A percentile compares a stretch with the other conserved stretches of the same genome.
Conservation (phyloP, 345 rosid species). For the Lenwebbia sp. region DNA sequence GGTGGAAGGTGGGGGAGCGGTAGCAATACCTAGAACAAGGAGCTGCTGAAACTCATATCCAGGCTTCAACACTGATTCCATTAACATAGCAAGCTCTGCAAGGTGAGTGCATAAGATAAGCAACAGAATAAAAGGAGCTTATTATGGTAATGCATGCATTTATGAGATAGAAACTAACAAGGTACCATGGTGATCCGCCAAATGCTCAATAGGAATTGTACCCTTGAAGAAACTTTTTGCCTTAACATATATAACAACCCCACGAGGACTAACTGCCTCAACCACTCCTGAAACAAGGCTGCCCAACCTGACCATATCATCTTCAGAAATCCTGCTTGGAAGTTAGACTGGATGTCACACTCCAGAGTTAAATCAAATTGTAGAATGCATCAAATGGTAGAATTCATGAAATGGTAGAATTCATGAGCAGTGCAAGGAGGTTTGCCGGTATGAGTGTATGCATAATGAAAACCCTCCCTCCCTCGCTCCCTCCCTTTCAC, state of each 20-base stretch:
- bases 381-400: neutral
- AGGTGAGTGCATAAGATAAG: slow-evolving; percentile 15
- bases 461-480: neutral
- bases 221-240: slow-evolving; percentile 60
- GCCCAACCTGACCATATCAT: slow-evolving; percentile 66
- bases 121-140: slow-evolving; percentile 1
- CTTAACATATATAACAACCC: slow-evolving; percentile 44
- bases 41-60: slow-evolving; percentile 79
- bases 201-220: slow-evolving; percentile 61
- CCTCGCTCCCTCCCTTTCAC: neutral
- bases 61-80: slow-evolving; percentile 67
- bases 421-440: neutral
- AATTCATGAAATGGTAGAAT: neutral
- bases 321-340: slow-evolving; percentile 59
- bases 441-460: neutral
- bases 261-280: slow-evolving; percentile 52
- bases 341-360: neutral
- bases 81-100: slow-evolving; percentile 53
- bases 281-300: slow-evolving; percentile 71
- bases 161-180: neutral
- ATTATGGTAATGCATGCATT: neutral
- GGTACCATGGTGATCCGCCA: slow-evolving; percentile 91
- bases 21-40: slow-evolving; percentile 61
- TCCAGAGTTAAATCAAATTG: neutral
- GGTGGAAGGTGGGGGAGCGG: neutral